phyloP scores from a whole-genome alignment of 139 green algal species.

The Micractinium conductrix region DNA sequence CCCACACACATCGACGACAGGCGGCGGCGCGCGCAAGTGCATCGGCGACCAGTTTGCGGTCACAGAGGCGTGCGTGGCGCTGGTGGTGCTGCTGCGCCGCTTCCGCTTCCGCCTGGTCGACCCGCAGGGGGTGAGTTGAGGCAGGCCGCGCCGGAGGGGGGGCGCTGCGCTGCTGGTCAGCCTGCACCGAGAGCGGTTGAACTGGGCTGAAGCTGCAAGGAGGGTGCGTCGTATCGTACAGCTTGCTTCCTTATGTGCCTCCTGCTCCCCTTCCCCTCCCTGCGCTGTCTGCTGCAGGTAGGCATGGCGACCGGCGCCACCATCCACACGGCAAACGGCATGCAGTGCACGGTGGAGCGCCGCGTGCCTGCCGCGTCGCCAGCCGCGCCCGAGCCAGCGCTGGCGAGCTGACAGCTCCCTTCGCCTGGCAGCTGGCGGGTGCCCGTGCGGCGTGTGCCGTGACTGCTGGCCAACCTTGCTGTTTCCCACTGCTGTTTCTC shows the following conservation, averaged over 20 bases:
- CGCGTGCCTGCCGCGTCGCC: constrained; percentile 6
- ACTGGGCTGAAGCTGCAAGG: too few species aligned
- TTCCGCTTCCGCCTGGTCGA: constrained; percentile 51
- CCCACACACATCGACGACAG: too few species aligned
- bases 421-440: background rate
- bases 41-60: constrained; percentile 99
- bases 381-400: background rate
- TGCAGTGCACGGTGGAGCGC: constrained; percentile 62
- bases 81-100: constrained; percentile 85
- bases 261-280: too few species aligned
- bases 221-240: too few species aligned
- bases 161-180: too few species aligned
- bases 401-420: constrained; percentile 31
- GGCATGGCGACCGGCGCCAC: constrained; percentile 95
- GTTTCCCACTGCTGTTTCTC: too few species aligned
- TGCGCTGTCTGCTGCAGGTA: constrained; percentile 35
- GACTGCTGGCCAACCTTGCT: too few species aligned
- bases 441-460: too few species aligned
- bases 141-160: background rate
- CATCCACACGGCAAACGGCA: constrained; percentile 96
- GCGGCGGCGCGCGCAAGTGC: constrained; percentile 95
- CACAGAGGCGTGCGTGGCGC: constrained; percentile 81
- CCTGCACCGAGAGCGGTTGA: too few species aligned
- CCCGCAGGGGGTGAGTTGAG: constrained; percentile 31
- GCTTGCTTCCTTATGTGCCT: too few species aligned